phyloP scores from a whole-genome alignment of 805 yeast species.

The Lipomyces spencermartinsiae region DNA sequence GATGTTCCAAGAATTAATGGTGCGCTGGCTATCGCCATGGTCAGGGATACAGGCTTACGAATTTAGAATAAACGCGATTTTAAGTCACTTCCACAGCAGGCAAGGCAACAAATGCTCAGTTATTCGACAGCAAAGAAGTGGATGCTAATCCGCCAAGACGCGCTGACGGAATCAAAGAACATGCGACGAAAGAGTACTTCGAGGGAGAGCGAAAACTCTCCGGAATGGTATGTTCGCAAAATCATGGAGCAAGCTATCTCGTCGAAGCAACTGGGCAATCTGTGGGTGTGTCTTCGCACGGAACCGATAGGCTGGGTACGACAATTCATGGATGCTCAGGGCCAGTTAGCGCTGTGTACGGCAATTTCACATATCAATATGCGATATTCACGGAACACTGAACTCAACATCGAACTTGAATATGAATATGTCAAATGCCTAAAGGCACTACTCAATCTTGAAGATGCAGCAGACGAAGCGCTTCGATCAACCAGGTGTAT shows the following conservation, averaged over 20 bases:
- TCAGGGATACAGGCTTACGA: not conserved
- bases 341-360: slow-evolving; percentile 76
- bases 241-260: slow-evolving; percentile 74
- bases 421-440: slow-evolving; percentile 77
- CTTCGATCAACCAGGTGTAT: slow-evolving; percentile 53
- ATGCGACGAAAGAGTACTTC: slow-evolving; percentile 45
- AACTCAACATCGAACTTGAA: slow-evolving; percentile 69
- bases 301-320: slow-evolving; percentile 87
- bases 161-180: slow-evolving; percentile 74
- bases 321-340: slow-evolving; percentile 77
- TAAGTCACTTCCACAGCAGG: slow-evolving; percentile 69
- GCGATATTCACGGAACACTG: slow-evolving; percentile 44
- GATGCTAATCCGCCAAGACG: slow-evolving; percentile 89
- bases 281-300: slow-evolving; percentile 91
- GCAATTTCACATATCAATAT: slow-evolving; percentile 63
- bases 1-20: slow-evolving; percentile 81
- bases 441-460: slow-evolving; percentile 69
- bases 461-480: slow-evolving; percentile 64
- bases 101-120: slow-evolving; percentile 75
- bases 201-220: slow-evolving; percentile 52
- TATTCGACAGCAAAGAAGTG: slow-evolving; percentile 83
- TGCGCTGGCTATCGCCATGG: slow-evolving; percentile 14
- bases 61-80: slow-evolving; percentile 64
- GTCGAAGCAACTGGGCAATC: slow-evolving; percentile 72
- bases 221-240: slow-evolving; percentile 76